These are phyloP conservation scores for Hemisphaericaspora xylofermentans DNA, from an alignment of 1,139 yeast species.

Conservation along the genomic window DNA sequence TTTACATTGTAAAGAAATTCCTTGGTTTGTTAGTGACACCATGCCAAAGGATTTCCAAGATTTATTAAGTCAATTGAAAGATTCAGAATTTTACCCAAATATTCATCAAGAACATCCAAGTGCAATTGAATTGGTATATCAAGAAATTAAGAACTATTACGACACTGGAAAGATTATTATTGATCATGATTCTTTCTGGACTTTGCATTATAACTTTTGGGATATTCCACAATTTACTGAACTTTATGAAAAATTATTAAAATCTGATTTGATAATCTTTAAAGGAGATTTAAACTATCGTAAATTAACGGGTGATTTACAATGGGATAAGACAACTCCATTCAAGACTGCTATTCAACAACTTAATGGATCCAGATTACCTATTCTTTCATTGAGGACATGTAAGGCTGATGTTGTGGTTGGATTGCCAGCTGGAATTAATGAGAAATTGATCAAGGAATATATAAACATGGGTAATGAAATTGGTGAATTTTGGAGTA, in stretches of 20 bases:
- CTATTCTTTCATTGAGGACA: conserved; percentile 76
- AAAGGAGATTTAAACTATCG: conserved; percentile 97
- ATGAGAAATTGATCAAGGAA: conserved; percentile 59
- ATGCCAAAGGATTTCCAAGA: conserved; percentile 74
- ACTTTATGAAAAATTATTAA: conserved; percentile 45
- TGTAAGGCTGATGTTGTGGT: conserved; percentile 97
- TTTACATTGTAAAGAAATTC: conserved; percentile 85
- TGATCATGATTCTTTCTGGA: conserved; percentile 81
- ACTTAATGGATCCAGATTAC: conserved; percentile 60
- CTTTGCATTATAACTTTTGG: conserved; percentile 73
- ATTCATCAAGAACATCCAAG: conserved; percentile 29
- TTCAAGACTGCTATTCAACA: conserved; percentile 70
- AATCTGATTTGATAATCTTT: conserved; percentile 72
- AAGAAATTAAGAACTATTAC: conserved; percentile 49
- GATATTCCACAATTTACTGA: conserved; percentile 49
- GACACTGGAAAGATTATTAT: conserved; percentile 52
- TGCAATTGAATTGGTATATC: conserved; percentile 43
- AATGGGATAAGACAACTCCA: conserved; percentile 82
- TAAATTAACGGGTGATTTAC: conserved; percentile 85
- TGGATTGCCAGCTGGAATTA: conserved; percentile 72
- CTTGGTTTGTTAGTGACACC: conserved; percentile 98
- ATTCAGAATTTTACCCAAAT: conserved; percentile 51
- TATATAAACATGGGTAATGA: conserved; percentile 63
- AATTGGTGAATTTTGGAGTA: conserved; percentile 74
- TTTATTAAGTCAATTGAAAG: conserved; percentile 57